These are phyloP conservation scores for Phytopythium montanum DNA, from an alignment of 352 stramenopile species.

Conservation along the genomic window DNA sequence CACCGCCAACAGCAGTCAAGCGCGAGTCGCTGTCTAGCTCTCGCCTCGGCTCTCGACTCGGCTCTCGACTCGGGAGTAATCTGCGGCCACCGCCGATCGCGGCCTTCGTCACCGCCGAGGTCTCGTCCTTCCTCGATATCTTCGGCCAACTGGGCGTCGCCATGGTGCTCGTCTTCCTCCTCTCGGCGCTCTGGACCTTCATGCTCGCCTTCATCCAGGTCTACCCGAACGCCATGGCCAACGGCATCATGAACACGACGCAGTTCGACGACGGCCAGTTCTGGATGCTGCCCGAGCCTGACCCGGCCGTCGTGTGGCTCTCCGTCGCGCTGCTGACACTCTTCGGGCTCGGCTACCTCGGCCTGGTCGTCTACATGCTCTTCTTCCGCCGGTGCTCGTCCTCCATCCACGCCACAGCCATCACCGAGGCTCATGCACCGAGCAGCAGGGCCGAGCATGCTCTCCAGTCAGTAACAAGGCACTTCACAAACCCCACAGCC, in stretches of 20 bases:
- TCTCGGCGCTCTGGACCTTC: constrained; percentile 4
- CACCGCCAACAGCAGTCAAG: too few relatives aligned
- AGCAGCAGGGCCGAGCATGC: background rate
- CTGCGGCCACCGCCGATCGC: too few relatives aligned
- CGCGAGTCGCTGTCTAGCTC: too few relatives aligned
- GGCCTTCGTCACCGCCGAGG: background rate
- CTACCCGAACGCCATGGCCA: constrained; percentile 6
- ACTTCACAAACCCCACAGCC: background rate
- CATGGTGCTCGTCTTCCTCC: background rate
- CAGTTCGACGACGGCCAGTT: constrained; percentile 22
- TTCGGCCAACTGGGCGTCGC: background rate
- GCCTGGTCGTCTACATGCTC: constrained; percentile 1
- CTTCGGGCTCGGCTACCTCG: constrained; percentile 3
- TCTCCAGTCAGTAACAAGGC: background rate
- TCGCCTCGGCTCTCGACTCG: background rate
- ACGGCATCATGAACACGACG: constrained; percentile 5
- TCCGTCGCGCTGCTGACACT: background rate
- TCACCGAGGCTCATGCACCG: too few relatives aligned
- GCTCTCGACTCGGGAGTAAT: background rate
- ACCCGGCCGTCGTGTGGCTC: constrained; percentile 7
- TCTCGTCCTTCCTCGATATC: background rate
- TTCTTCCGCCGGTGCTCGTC: background rate
- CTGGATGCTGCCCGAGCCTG: constrained; percentile 17
- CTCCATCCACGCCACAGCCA: too few relatives aligned
- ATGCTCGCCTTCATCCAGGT: constrained; percentile 2